Conservation (phyloP, 2,329 filamentous ascomycete genomes). For the Neofusicoccum sp. region DNA sequence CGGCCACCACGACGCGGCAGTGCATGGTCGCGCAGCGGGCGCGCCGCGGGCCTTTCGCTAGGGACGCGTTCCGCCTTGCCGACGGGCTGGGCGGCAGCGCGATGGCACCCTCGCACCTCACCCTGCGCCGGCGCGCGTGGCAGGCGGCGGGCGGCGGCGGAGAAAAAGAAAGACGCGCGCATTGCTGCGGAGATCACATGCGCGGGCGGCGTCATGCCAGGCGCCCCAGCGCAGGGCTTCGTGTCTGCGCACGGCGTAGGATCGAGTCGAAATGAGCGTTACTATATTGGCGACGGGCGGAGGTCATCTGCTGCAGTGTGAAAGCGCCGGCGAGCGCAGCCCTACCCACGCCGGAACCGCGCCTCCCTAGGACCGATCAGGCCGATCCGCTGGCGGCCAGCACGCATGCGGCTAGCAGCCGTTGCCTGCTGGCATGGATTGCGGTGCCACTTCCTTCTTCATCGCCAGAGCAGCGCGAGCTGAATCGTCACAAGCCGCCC, state of each 20-base stretch:
- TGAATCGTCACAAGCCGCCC: slow-evolving; percentile 15
- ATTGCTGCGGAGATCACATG: slow-evolving; percentile 16
- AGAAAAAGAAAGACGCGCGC: slow-evolving; percentile 10
- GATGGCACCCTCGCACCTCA: no score
- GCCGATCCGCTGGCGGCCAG: not conserved
- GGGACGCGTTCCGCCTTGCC: slow-evolving; percentile 13
- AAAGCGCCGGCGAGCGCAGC: slow-evolving; percentile 12
- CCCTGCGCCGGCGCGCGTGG: not conserved
- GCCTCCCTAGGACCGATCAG: not conserved
- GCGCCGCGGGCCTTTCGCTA: slow-evolving; percentile 10
- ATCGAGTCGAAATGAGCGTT: slow-evolving; percentile 17
- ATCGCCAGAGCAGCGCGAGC: slow-evolving; percentile 13
- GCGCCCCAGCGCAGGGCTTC: not conserved
- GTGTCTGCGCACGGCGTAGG: not conserved
- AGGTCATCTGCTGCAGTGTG: slow-evolving; percentile 17
- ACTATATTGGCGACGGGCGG: slow-evolving; percentile 10
- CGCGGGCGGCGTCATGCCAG: not conserved
- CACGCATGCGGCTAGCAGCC: slow-evolving; percentile 18
- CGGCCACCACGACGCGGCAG: not conserved
- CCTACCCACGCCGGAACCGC: slow-evolving; percentile 3
- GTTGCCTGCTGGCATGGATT: slow-evolving; percentile 8
- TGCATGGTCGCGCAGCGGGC: not conserved
- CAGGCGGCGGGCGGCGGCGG: slow-evolving; percentile 11
- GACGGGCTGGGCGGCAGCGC: not conserved
- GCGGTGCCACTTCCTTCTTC: slow-evolving; percentile 19